Base-by-base conservation (phyloP, 345 rosid species). In the Fremontodendron californicum region DNA sequence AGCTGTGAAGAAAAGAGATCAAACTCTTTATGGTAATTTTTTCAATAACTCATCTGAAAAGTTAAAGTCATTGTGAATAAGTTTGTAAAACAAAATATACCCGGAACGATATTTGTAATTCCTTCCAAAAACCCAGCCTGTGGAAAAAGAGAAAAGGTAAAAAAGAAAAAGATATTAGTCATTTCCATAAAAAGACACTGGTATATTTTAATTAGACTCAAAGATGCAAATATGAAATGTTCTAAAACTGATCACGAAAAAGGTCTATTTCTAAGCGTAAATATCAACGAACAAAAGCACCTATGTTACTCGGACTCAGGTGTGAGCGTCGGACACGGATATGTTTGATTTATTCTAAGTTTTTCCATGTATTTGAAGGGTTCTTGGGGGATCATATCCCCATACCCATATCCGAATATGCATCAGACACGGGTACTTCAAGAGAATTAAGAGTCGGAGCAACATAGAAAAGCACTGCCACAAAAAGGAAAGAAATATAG, bases 91-190 rank as follows among this genome's bases (percentile, higher is more conserved):
- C 1, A 74, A 25, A 51, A 19, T 27, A 75, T 88, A 94, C 99
- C 99, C 76, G 97, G 97, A 71, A 95, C 98, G 45, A 95, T 88
- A 78, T 92, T 90, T 74, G 99, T 90, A 77, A 95, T 80, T 35
- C 93, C 97, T 60, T 93, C 97, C 87, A 95, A 77, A 79, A 90
- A 91, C 65, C 98, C 98, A 1, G 99, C 96, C 98, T 95, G 91
- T 9, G 13, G 43, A 51, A 29, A 75, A 31, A 18, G 58, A 29
- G 23, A 77, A 39, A 45, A 21, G 9, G 4, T 18, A 71, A 29
- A 70, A 11, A 4, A 11, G 39, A 4, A 43, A 37, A 37, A 37
- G 6, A 37, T 5, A 37, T 37, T 37, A 37, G 6, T 37, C 40
- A 4, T 37, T 37, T 37, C 40, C 40, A 37, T 37, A 37, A 37